Percentiles rank a stretch among this genome's conserved stretches.
These are phyloP conservation scores for Hyphopichia pseudoburtonii DNA, from an alignment of 1,139 yeast species.

Conservation along the genomic window DNA sequence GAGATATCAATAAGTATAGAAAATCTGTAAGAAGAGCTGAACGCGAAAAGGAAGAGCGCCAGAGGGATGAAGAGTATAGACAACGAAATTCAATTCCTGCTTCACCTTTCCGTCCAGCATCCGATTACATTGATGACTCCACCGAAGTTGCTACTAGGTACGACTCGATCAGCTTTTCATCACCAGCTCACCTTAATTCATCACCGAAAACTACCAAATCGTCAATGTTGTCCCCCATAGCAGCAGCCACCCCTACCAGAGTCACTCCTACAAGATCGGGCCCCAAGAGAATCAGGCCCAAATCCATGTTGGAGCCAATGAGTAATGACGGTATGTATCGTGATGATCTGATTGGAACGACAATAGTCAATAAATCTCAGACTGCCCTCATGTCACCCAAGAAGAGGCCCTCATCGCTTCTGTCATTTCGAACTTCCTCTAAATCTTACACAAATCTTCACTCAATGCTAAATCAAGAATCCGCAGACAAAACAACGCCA, in stretches of 20 bases:
- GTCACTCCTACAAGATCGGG: conserved; percentile 4
- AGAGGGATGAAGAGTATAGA: conserved; percentile 4
- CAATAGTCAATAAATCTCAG: conserved; percentile 12
- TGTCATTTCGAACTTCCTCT: conserved; percentile 28
- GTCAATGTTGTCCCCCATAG: conserved; percentile 5
- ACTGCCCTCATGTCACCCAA: conserved; percentile 12
- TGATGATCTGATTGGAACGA: conserved; percentile 17
- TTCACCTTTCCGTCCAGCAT: conserved; percentile 12
- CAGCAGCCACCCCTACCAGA: conserved; percentile 2
- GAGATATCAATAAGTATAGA: conserved; percentile 49
- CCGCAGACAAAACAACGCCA: conserved; percentile 23
- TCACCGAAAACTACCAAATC: conserved; percentile 5
- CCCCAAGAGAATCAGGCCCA: conserved; percentile 28
- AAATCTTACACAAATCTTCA: conserved; percentile 34
- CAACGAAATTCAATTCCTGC: conserved; percentile 23
- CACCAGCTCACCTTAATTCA: conserved; percentile 10
- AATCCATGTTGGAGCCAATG: conserved; percentile 37
- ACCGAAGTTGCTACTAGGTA: conserved; percentile 37
- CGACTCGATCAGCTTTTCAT: conserved; percentile 32
- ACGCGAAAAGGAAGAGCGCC: conserved; percentile 11
- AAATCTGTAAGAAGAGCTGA: conserved; percentile 34
- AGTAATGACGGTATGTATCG: conserved; percentile 7
- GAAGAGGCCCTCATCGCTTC: conserved; percentile 12
- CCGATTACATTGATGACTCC: conserved; percentile 37
- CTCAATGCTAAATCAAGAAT: conserved; percentile 25